A percentile compares a stretch with the other conserved stretches of the same genome.
Conservation (phyloP, 306 rosid species). For the Gillenia trifoliata region DNA sequence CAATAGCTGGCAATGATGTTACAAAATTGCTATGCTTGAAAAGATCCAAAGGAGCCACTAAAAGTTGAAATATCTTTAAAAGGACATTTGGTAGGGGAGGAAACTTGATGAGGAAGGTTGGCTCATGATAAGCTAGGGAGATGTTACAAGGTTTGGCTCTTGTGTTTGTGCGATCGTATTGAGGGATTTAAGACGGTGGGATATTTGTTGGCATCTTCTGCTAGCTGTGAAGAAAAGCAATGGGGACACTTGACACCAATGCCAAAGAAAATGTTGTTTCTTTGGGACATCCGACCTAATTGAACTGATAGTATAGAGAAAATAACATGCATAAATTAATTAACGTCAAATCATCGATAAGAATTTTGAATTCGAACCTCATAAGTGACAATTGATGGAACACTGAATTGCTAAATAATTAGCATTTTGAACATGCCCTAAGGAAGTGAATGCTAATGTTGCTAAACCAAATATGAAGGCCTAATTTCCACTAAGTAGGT, state of each 20-base stretch:
- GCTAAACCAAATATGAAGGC: too few relatives aligned
- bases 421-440: too few relatives aligned
- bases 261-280: neutral
- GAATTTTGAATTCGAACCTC: too few relatives aligned
- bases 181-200: neutral
- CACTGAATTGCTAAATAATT: too few relatives aligned
- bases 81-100: neutral
- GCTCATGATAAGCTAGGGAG: neutral
- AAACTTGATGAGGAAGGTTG: neutral
- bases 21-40: neutral
- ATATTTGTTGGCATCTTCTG: neutral
- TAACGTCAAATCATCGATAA: too few relatives aligned
- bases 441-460: too few relatives aligned
- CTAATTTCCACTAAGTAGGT: too few relatives aligned
- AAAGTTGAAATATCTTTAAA: neutral
- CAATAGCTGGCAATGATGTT: conserved; percentile 2
- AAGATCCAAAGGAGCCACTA: neutral
- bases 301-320: neutral
- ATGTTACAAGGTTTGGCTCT: neutral
- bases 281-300: neutral
- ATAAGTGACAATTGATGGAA: too few relatives aligned
- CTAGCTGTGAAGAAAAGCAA: neutral
- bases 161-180: neutral
- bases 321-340: neutral
- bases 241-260: neutral